Evolutionary conservation across 2,329 filamentous ascomycete species (phyloP), one percentile per base, ranked within the genome.

Genomic region (Beauveria sp.): DNA sequence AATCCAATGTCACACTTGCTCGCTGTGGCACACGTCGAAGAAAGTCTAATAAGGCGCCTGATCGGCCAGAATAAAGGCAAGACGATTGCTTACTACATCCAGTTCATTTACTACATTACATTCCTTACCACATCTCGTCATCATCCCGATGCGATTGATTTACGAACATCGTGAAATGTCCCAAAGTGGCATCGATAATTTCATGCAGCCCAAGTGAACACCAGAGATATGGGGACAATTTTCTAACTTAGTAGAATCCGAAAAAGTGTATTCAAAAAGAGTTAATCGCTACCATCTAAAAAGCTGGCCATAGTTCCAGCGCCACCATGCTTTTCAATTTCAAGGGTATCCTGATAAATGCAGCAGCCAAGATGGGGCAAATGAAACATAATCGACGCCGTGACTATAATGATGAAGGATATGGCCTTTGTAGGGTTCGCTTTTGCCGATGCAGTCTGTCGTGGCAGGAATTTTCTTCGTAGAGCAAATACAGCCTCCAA

Each of bases 311-410:
- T 8, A 53, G 7, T 37, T 20, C 48, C 56, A 26, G 48, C 50
- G 48, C 37, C 28, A 59, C 28, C 24, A 47, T 60, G 51, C n/a
- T 60, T 53, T 54, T 60, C 22, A 54, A 44, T 37, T 47, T 47
- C 58, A 60, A 48, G 58, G 58, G 58, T 60, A 60, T 60, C 41
- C 50, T 53, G 34, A 37, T 59, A 41, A n/a, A 54, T 60, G 50
- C 51, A 60, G 50, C n/a, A 28, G 50, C 58, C 58, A 54, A 54
- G 37, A 60, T 34, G 28, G 43, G 40, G 51, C 50, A 60, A 60
- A 46, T 20, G 41, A 54, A 60, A 48, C 50, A 30, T 41, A 28
- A 12, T 60, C 51, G 51, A 60, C 57, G 57, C 58, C 58, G 18
- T 54, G 34, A 28, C 28, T 46, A 40, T 46, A 50, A 44, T 37